Evolutionary conservation across 108 stramenopile species (phyloP).

Genomic region (Parietichytrium sp.): DNA sequence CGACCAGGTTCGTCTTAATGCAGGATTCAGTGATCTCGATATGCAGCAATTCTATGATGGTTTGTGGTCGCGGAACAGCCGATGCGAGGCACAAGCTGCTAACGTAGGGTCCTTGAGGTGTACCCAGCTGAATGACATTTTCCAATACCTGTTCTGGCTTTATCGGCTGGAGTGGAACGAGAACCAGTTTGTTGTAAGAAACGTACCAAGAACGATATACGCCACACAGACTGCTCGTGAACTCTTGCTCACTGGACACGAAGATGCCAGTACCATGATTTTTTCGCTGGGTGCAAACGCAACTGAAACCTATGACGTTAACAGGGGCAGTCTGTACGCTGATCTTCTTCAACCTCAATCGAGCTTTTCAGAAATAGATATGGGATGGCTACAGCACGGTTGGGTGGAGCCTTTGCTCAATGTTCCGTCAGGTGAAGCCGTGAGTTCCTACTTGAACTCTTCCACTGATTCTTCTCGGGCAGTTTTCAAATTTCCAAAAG

Average conservation of each 20-base stretch:
- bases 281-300: too few species aligned
- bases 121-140: conserved; percentile 27
- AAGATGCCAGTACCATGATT: neutral
- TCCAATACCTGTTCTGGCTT: conserved; percentile 1
- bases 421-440: too few species aligned
- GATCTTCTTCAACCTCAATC: too few species aligned
- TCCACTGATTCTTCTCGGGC: too few species aligned
- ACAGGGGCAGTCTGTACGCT: too few species aligned
- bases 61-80: neutral
- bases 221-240: neutral
- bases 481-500: too few species aligned
- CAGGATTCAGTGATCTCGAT: neutral
- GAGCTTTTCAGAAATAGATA: neutral
- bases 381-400: neutral
- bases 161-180: neutral
- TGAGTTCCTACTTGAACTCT: too few species aligned
- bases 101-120: neutral
- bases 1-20: neutral
- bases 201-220: neutral
- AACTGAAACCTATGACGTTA: too few species aligned
- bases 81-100: neutral
- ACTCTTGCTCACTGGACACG: neutral
- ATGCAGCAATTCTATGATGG: conserved; percentile 1
- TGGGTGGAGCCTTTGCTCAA: neutral
- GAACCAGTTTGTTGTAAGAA: neutral